Evolutionary conservation across 306 rosid species (phyloP).

Genomic region (Luffa acutangula): DNA sequence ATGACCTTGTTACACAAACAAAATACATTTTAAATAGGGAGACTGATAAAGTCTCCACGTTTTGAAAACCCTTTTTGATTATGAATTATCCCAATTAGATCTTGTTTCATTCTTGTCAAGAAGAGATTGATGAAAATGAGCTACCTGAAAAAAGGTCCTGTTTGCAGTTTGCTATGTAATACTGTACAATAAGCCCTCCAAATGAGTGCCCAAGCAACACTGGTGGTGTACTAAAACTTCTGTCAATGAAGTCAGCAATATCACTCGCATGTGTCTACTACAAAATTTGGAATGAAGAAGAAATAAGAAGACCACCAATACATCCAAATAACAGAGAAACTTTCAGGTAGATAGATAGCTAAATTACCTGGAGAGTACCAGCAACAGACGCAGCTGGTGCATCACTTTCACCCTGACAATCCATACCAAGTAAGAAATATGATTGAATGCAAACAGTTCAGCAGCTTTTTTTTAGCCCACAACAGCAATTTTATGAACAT

Average conservation of each 20-base stretch:
- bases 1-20: not conserved
- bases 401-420: constrained; percentile 82
- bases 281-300: constrained; percentile 23
- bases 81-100: not conserved
- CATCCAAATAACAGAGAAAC: not conserved
- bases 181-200: constrained; percentile 83
- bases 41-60: not conserved
- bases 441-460: not conserved
- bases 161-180: constrained; percentile 46
- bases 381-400: constrained; percentile 57
- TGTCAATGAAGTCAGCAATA: constrained; percentile 63
- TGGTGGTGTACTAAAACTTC: constrained; percentile 37
- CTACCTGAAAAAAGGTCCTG: constrained; percentile 34
- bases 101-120: not conserved
- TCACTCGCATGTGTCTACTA: constrained; percentile 87
- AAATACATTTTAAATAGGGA: not conserved
- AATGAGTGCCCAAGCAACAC: constrained; percentile 82
- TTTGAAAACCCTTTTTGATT: not conserved
- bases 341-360: constrained; percentile 8
- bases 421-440: constrained; percentile 12
- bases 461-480: not conserved
- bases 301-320: constrained; percentile 17
- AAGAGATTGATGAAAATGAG: constrained; percentile 7
- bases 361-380: constrained; percentile 69
- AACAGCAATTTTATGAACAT: not conserved